Base-by-base conservation (phyloP, 345 rosid species). In the Arabis alpina region DNA sequence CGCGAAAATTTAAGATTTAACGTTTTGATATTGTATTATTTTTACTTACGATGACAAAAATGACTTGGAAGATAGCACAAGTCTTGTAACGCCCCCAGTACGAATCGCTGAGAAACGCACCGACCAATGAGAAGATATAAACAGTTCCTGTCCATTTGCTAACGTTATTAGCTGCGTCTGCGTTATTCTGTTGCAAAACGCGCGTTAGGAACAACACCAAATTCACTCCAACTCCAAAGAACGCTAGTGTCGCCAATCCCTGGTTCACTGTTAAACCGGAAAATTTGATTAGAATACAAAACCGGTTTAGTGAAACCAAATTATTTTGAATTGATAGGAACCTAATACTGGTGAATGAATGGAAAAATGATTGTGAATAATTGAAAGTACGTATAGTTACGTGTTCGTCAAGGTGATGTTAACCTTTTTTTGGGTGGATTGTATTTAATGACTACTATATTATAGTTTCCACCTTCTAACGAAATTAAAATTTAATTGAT, bases 111-210 rank as follows among this genome's bases (percentile, higher is more conserved):
- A 95, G 86, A 74, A 95, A 92, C 54, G 99, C 99, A 4, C 99
- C 99, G 1, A 95, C 93, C 14, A 95, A 84, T 14, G 99, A 95
- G 88, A 95, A 95, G 59, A 95, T 95, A 52, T 95, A 95, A 73
- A 95, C 99, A 15, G 99, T 94, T 47, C 99, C 99, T 16, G 98
- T 94, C 99, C 99, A 94, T 82, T 94, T 94, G 93, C 99, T 95
- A 10, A 95, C 99, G 48, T 82, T 92, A 65, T 92, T 95, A 2
- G 98, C 99, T 56, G 99, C 99, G 6, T 90, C 97, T 52, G 96
- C 99, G 81, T 95, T 95, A 79, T 83, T 80, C 73, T 95, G 98
- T 2, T 82, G 93, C 52, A 95, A 71, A 25, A 92, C 99, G 70
- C 99, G 90, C 23, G 99, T 95, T 75, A 95, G 80, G 87, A 95